Conservation (phyloP, 495 filamentous ascomycete genomes). For the Lepraria neglecta region DNA sequence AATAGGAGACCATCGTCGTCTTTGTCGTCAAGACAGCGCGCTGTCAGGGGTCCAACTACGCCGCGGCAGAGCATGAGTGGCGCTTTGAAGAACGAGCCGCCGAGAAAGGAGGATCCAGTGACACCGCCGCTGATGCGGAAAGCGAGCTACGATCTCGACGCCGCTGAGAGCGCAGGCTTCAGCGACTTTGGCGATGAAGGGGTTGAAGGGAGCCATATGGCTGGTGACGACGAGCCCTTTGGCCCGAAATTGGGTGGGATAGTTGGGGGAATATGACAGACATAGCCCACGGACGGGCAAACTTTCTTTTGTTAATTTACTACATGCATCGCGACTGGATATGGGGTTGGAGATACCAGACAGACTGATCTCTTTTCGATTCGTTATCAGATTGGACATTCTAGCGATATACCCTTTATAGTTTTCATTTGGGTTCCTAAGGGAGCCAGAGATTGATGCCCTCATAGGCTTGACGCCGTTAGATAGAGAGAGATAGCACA, state of each 20-base stretch:
- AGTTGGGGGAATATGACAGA: conserved; percentile 3
- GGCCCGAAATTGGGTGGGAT: conserved; percentile 20
- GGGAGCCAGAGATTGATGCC: not conserved
- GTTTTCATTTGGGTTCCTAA: not conserved
- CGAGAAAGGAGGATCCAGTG: conserved; percentile 41
- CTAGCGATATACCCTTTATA: conserved; percentile 22
- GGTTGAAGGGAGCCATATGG: conserved; percentile 1
- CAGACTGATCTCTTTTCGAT: conserved; percentile 5
- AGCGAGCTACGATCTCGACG: conserved; percentile 66
- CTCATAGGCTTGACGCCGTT: conserved; percentile 3
- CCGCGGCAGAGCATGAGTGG: conserved; percentile 20
- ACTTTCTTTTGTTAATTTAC: not conserved
- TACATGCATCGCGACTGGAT: conserved; percentile 10
- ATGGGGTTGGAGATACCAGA: not conserved
- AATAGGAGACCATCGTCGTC: conserved; percentile 40
- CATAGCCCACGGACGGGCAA: conserved; percentile 1
- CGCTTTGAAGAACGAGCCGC: not conserved
- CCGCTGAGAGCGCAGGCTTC: conserved; percentile 52
- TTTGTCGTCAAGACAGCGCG: conserved; percentile 29
- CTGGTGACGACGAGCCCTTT: conserved; percentile 25
- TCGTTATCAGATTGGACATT: conserved; percentile 10
- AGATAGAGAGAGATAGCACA: not conserved
- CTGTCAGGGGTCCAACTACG: conserved; percentile 32
- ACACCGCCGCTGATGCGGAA: conserved; percentile 67
- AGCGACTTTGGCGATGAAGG: conserved; percentile 51